Percentiles rank a stretch among this genome's conserved stretches.
phyloP scores from a whole-genome alignment of 2,329 filamentous ascomycete genomes.

The Epichloe amarillans region DNA sequence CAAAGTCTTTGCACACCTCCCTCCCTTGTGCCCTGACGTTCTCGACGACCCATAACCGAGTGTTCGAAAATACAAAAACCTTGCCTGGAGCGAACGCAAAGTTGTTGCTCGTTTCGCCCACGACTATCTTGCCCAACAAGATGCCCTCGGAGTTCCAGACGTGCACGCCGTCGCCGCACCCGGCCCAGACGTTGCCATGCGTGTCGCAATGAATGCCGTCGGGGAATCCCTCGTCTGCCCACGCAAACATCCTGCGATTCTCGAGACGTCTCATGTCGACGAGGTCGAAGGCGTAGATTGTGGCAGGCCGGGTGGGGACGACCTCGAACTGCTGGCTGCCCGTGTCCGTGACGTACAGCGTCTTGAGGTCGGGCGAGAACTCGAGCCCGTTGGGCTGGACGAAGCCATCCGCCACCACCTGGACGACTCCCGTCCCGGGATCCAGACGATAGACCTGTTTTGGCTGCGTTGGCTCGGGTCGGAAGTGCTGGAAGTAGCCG shows the following conservation, averaged over 20 bases:
- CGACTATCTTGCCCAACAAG: slow-evolving; percentile 40
- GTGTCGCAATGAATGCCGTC: slow-evolving; percentile 47
- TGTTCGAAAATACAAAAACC: slow-evolving; percentile 9
- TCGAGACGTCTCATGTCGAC: slow-evolving; percentile 5
- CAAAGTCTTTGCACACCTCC: slow-evolving; percentile 13
- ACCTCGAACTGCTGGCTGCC: slow-evolving; percentile 21
- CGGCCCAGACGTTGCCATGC: slow-evolving; percentile 40
- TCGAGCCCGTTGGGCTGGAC: slow-evolving; percentile 41
- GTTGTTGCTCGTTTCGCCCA: slow-evolving; percentile 8
- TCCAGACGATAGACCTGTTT: slow-evolving; percentile 47
- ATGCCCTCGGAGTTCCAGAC: slow-evolving; percentile 33
- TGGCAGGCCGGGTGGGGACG: background rate
- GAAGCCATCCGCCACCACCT: slow-evolving; percentile 45
- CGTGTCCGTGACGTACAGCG: slow-evolving; percentile 44
- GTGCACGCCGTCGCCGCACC: slow-evolving; percentile 34
- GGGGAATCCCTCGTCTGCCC: slow-evolving; percentile 36
- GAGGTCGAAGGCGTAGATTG: slow-evolving; percentile 7
- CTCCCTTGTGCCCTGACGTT: slow-evolving; percentile 10
- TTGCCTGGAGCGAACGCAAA: slow-evolving; percentile 9
- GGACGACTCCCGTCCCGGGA: slow-evolving; percentile 33
- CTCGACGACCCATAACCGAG: slow-evolving; percentile 9
- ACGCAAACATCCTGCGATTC: slow-evolving; percentile 43
- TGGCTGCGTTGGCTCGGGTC: slow-evolving; percentile 36
- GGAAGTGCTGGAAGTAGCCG: slow-evolving; percentile 44
- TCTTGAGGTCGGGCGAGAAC: slow-evolving; percentile 39